These are phyloP conservation scores for Papilionanthe hybrid DNA, from an alignment of 116 monocot species.

Conservation along the genomic window DNA sequence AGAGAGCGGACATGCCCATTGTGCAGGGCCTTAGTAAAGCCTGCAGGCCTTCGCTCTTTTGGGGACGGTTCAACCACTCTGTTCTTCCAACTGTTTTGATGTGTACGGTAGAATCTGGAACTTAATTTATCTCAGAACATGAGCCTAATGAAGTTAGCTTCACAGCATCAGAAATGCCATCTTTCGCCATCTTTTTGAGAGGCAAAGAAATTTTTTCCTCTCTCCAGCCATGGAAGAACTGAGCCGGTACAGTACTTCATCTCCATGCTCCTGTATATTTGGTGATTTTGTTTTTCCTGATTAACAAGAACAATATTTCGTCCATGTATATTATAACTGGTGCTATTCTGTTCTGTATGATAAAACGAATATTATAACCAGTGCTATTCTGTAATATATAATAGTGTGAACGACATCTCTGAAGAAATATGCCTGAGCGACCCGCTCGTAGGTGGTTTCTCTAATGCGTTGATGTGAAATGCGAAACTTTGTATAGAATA, in stretches of 20 bases:
- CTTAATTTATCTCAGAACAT: too few relatives aligned
- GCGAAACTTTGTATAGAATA: neutral
- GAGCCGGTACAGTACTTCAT: neutral
- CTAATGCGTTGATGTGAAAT: neutral
- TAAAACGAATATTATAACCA: neutral
- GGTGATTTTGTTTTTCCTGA: neutral
- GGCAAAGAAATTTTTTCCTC: too few relatives aligned
- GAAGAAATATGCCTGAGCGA: neutral
- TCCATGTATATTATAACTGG: neutral
- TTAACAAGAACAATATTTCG: neutral
- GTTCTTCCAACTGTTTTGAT: conserved; percentile 47
- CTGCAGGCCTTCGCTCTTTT: conserved; percentile 40
- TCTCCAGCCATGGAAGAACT: neutral
- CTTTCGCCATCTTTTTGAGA: too few relatives aligned
- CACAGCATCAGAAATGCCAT: too few relatives aligned
- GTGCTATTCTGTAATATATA: neutral
- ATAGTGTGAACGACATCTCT: neutral
- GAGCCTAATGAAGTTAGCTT: too few relatives aligned
- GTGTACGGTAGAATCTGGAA: neutral
- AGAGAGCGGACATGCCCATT: conserved; percentile 50
- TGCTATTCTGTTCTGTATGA: neutral
- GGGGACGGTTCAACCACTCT: conserved; percentile 50
- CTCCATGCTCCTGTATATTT: neutral
- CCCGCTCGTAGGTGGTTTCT: neutral
- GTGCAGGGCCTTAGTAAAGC: conserved; percentile 42